A percentile compares a stretch with the other conserved stretches of the same genome.
phyloP scores from a whole-genome alignment of 1,139 yeast genomes.

The Pneumocystis carinii region DNA sequence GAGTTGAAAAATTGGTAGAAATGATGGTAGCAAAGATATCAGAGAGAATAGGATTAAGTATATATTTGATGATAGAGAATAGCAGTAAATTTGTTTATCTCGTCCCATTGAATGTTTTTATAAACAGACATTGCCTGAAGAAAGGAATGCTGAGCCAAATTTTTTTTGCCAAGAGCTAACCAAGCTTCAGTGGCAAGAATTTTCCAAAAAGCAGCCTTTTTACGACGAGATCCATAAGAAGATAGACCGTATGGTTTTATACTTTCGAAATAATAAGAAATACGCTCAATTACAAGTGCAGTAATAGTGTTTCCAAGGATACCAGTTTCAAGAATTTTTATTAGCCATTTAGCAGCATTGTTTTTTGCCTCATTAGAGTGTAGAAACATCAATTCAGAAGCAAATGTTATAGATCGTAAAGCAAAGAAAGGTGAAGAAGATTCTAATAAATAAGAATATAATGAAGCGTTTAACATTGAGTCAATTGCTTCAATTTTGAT shows the following conservation, averaged over 20 bases:
- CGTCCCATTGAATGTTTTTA: background rate
- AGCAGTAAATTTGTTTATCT: constrained; percentile 9
- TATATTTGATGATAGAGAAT: background rate
- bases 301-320: constrained; percentile 22
- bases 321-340: constrained; percentile 24
- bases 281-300: constrained; percentile 22
- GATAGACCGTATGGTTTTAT: constrained; percentile 29
- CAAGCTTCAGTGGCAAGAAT: constrained; percentile 65
- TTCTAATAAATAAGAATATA: constrained; percentile 47
- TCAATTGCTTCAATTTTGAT: constrained; percentile 46
- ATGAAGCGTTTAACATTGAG: constrained; percentile 53
- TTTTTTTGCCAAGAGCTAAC: constrained; percentile 19
- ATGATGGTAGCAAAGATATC: background rate
- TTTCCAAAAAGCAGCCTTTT: constrained; percentile 72
- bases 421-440: constrained; percentile 49
- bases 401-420: constrained; percentile 29
- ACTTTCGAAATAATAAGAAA: constrained; percentile 36
- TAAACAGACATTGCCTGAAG: background rate
- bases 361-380: constrained; percentile 23
- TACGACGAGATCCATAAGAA: constrained; percentile 28
- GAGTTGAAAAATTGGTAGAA: no score
- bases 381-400: constrained; percentile 21
- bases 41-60: background rate
- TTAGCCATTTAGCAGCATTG: constrained; percentile 25
- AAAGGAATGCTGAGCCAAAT: background rate